phyloP scores from a whole-genome alignment of 129 eudicot genomes.

The Mikania micrantha region DNA sequence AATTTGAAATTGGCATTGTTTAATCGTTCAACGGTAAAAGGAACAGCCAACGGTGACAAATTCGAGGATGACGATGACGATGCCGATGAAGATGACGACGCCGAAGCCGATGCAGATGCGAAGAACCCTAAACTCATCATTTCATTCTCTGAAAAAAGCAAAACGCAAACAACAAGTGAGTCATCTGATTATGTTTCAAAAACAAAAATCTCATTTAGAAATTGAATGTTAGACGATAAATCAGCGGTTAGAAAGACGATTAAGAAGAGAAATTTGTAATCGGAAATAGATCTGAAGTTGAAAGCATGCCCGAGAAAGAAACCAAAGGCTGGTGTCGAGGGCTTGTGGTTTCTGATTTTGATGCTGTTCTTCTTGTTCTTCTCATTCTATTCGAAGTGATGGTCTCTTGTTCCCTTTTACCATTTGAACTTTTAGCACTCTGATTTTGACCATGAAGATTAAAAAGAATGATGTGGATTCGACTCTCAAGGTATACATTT shows the following conservation, averaged over 20 bases:
- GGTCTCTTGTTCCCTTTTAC: too few relatives aligned
- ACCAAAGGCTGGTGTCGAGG: background rate
- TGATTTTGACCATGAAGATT: background rate
- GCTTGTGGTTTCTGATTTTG: background rate
- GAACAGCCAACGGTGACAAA: constrained; percentile 82
- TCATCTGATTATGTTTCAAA: too few relatives aligned
- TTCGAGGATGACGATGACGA: constrained; percentile 37
- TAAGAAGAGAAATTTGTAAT: background rate
- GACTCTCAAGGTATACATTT: too few relatives aligned
- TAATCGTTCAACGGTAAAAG: constrained; percentile 64
- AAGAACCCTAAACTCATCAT: constrained; percentile 58
- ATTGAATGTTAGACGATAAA: background rate
- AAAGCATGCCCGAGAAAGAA: background rate
- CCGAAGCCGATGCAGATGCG: background rate
- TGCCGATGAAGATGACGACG: background rate
- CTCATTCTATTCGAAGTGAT: background rate
- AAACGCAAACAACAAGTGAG: background rate
- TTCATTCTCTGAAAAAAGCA: background rate
- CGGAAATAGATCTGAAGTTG: background rate
- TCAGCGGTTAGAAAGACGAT: background rate
- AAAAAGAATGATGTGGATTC: too few relatives aligned
- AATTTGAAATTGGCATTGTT: constrained; percentile 26
- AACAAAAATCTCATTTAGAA: too few relatives aligned
- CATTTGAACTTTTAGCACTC: background rate
- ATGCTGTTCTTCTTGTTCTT: background rate